Conservation (phyloP, 495 filamentous ascomycete genomes). For the Trichoderma asperelloides region DNA sequence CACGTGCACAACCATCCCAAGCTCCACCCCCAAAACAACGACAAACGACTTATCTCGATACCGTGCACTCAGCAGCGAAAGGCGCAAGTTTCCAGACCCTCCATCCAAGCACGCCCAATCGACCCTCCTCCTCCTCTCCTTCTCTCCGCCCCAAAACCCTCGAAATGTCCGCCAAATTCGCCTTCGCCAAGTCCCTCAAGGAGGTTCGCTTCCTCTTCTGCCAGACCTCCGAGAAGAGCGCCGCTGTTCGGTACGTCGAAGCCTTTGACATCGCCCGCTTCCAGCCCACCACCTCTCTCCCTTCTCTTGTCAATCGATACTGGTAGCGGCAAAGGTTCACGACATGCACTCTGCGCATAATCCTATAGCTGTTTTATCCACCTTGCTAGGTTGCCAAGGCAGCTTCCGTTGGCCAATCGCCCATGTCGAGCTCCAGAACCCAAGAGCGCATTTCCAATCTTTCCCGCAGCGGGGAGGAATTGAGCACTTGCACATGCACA, state of each 20-base stretch:
- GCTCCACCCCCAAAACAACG: not conserved
- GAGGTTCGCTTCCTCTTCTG: constrained; percentile 97
- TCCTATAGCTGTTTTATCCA: no score
- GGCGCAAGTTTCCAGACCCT: not conserved
- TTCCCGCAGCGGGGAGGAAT: no score
- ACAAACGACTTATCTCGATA: not conserved
- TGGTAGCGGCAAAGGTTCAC: not conserved
- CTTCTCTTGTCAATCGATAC: not conserved
- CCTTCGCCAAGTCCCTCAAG: constrained; percentile 78
- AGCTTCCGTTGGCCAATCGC: no score
- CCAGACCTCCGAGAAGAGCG: constrained; percentile 82
- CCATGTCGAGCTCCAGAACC: no score
- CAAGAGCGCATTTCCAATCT: no score
- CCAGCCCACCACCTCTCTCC: not conserved
- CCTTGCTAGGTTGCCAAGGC: no score
- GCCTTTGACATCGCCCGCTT: no score
- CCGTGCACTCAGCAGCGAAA: not conserved
- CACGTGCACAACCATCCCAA: not conserved
- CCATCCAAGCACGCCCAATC: not conserved
- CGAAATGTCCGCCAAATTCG: constrained; percentile 86
- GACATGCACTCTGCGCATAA: no score
- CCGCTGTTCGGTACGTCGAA: constrained; percentile 60
- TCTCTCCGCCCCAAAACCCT: not conserved
- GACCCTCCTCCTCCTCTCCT: constrained; percentile 3
- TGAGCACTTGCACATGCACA: not conserved